Conservation (phyloP, 1,284 basidiomycete species). For the Lentinula novae-zelandiae region DNA sequence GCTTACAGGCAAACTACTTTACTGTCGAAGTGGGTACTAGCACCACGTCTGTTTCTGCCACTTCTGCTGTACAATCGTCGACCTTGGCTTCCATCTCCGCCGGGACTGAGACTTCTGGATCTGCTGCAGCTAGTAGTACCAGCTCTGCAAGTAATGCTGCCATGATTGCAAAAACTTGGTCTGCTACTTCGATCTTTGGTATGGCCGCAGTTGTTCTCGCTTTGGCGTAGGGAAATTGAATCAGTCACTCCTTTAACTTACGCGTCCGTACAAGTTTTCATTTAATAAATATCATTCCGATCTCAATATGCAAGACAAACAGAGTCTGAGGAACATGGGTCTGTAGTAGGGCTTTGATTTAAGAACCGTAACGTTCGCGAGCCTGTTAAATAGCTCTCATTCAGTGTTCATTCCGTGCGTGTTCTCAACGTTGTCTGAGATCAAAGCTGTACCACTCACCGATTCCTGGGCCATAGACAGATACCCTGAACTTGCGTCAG, state of each 20-base stretch:
- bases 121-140: slow-evolving; percentile 4
- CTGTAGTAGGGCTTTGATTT: not conserved
- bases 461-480: slow-evolving; percentile 72
- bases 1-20: slow-evolving; percentile 63
- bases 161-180: not conserved
- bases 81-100: slow-evolving; percentile 41
- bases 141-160: slow-evolving; percentile 7
- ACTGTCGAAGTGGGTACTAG: slow-evolving; percentile 67
- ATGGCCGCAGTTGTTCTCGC: not conserved
- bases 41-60: slow-evolving; percentile 49
- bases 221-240: not conserved
- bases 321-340: not conserved
- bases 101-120: slow-evolving; percentile 9
- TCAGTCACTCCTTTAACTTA: not conserved
- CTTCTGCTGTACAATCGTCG: slow-evolving; percentile 59
- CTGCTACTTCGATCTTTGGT: not conserved
- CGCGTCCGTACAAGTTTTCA: not conserved
- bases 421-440: slow-evolving; percentile 16
- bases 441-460: slow-evolving; percentile 31
- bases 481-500: slow-evolving; percentile 69
- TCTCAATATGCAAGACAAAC: not conserved
- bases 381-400: slow-evolving; percentile 30
- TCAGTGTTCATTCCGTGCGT: slow-evolving; percentile 2
- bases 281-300: not conserved
- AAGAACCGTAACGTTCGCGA: slow-evolving; percentile 34